These are phyloP conservation scores for Cryptococcus sp. DNA, from an alignment of 1,284 basidiomycete genomes.

Conservation along the genomic window DNA sequence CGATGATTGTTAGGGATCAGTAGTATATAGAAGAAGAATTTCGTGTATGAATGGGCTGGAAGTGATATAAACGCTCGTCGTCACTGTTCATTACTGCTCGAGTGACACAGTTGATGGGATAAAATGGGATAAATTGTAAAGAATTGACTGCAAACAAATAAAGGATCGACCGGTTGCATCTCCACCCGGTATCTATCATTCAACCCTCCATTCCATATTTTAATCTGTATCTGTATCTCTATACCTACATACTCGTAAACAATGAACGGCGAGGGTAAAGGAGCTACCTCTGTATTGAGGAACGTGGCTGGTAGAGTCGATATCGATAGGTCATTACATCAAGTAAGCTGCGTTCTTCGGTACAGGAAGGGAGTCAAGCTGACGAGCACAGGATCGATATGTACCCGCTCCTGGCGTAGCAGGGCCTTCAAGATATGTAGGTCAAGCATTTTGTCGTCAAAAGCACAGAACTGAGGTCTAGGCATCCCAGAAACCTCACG, in stretches of 20 bases:
- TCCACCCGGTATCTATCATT: neutral
- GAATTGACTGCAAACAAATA: neutral
- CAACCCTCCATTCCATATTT: no score
- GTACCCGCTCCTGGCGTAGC: slow-evolving; percentile 5
- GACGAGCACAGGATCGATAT: slow-evolving; percentile 17
- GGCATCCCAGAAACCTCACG: no score
- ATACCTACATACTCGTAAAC: no score
- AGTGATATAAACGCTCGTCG: no score
- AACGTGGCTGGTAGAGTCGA: slow-evolving; percentile 34
- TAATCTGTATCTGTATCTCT: no score
- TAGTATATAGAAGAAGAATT: no score
- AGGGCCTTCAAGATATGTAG: slow-evolving; percentile 23
- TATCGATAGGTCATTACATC: slow-evolving; percentile 33
- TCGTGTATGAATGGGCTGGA: no score
- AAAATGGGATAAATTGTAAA: neutral
- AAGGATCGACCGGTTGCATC: neutral
- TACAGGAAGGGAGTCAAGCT: no score
- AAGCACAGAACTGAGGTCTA: neutral
- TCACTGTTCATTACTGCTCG: no score
- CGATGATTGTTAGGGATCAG: no score
- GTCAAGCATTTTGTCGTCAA: neutral
- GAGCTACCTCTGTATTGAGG: slow-evolving; percentile 22
- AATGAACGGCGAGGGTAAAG: neutral
- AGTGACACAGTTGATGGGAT: no score
- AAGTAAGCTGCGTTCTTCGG: slow-evolving; percentile 18